These are phyloP conservation scores for Candida parachauliodes DNA, from an alignment of 805 yeast genomes.

Conservation along the genomic window DNA sequence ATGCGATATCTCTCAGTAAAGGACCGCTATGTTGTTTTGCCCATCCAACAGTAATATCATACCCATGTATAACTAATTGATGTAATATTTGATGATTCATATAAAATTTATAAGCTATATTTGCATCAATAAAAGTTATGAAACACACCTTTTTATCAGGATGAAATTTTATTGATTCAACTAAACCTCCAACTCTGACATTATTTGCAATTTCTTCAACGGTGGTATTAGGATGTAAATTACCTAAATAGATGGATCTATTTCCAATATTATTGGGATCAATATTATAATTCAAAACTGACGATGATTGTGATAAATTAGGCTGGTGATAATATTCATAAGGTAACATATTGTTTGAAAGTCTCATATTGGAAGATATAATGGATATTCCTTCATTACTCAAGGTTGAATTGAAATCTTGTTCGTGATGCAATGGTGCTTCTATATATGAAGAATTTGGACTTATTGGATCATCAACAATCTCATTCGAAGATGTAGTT, in stretches of 20 bases:
- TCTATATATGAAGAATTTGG: constrained; percentile 9
- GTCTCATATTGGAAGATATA: constrained; percentile 4
- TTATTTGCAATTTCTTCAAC: constrained; percentile 74
- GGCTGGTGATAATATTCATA: not conserved
- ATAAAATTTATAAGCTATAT: constrained; percentile 64
- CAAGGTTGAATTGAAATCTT: not conserved
- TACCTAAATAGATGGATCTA: constrained; percentile 68
- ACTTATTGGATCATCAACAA: constrained; percentile 10
- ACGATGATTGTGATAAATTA: constrained; percentile 3
- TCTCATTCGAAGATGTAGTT: not conserved
- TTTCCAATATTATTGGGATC: constrained; percentile 37
- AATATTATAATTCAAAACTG: constrained; percentile 5
- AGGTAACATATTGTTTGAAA: constrained; percentile 1
- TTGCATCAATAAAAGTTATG: constrained; percentile 62
- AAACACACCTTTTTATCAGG: constrained; percentile 60
- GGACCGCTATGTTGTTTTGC: constrained; percentile 65
- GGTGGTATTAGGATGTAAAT: constrained; percentile 59
- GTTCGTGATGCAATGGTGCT: not conserved
- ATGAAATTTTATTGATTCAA: constrained; percentile 54
- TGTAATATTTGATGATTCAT: constrained; percentile 54
- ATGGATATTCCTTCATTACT: constrained; percentile 3
- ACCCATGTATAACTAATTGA: constrained; percentile 59
- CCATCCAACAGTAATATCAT: constrained; percentile 67
- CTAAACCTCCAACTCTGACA: constrained; percentile 69
- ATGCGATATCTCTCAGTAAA: constrained; percentile 48